Conservation (phyloP, 768 basidiomycete genomes). For the Termitomyces sp. region DNA sequence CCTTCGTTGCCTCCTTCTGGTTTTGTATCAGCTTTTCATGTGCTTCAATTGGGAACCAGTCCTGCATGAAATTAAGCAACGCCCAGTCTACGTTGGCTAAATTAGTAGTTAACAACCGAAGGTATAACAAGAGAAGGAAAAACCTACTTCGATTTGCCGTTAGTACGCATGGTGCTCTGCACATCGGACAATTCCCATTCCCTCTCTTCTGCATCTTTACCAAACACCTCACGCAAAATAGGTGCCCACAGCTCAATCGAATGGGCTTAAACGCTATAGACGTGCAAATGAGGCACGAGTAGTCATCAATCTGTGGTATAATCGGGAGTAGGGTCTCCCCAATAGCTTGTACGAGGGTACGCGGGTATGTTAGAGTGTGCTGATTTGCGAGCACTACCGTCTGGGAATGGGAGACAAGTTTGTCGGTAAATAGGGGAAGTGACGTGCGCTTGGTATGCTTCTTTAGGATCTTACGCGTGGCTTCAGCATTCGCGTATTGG, state of each 20-base stretch:
- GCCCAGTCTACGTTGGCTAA: conserved; percentile 78
- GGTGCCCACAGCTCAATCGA: conserved; percentile 72
- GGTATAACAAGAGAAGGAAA: not conserved
- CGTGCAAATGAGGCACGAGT: conserved; percentile 83
- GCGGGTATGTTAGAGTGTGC: conserved; percentile 21
- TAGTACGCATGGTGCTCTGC: conserved; percentile 72
- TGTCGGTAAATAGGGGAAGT: conserved; percentile 51
- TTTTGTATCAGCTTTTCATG: conserved; percentile 70
- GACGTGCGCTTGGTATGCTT: conserved; percentile 91
- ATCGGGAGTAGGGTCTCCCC: conserved; percentile 79
- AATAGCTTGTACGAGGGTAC: conserved; percentile 70
- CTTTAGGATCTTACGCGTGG: conserved; percentile 89
- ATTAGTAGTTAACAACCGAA: not conserved
- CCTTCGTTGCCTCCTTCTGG: conserved; percentile 65
- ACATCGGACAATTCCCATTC: conserved; percentile 77
- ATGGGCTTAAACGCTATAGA: conserved; percentile 92
- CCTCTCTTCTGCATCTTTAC: conserved; percentile 89
- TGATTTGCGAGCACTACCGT: conserved; percentile 12
- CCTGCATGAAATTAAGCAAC: conserved; percentile 79
- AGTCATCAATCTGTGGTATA: conserved; percentile 78
- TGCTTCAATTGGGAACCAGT: conserved; percentile 89
- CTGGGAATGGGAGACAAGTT: conserved; percentile 12
- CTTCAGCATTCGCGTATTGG: conserved; percentile 80
- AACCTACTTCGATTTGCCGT: conserved; percentile 70
- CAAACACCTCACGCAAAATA: conserved; percentile 75